These are phyloP conservation scores for Gossypium rotundifolium DNA, from an alignment of 345 rosid species.

Conservation along the genomic window DNA sequence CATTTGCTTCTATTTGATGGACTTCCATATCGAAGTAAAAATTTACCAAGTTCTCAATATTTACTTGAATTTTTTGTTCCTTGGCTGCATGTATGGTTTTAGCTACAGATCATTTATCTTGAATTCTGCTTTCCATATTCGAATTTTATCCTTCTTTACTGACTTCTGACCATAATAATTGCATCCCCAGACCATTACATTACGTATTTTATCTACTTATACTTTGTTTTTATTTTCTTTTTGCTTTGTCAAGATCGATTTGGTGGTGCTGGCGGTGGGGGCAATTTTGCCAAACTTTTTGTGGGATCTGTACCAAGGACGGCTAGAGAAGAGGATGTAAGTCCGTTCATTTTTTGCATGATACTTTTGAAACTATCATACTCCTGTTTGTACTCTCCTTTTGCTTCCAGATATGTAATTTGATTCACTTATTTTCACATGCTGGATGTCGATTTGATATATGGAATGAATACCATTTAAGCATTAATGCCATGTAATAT, in stretches of 20 bases:
- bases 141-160: background rate
- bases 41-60: background rate
- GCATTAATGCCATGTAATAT: background rate
- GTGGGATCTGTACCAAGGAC: conserved; percentile 97
- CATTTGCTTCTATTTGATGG: background rate
- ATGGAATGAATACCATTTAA: background rate
- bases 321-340: conserved; percentile 78
- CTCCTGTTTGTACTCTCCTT: background rate
- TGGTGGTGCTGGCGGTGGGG: conserved; percentile 42
- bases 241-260: conserved; percentile 35
- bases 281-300: conserved; percentile 78
- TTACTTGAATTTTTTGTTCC: background rate
- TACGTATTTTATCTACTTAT: background rate
- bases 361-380: background rate
- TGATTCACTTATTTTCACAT: background rate
- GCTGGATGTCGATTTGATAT: background rate
- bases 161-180: background rate
- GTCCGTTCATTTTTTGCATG: conserved; percentile 17
- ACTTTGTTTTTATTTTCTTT: background rate
- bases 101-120: background rate
- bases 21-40: background rate
- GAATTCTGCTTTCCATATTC: background rate
- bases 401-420: background rate
- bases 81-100: background rate
- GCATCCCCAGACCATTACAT: background rate